phyloP scores from a whole-genome alignment of 2,329 filamentous ascomycete species.

The Nannizziopsis arthrosporioides region DNA sequence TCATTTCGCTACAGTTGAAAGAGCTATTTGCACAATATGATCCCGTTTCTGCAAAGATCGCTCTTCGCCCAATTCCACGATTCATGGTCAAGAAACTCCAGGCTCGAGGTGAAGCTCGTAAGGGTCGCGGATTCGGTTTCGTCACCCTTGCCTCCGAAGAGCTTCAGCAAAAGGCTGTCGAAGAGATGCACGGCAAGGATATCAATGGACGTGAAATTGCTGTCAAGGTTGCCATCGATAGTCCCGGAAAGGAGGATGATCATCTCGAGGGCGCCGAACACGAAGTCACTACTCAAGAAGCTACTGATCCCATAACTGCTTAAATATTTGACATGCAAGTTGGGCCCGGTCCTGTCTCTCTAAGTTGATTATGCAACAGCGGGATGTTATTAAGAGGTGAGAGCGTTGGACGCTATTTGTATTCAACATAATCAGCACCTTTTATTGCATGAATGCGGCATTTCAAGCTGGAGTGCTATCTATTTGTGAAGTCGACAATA shows the following conservation, averaged over 20 bases:
- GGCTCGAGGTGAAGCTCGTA: conserved; percentile 92
- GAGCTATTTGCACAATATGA: conserved; percentile 91
- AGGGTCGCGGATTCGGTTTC: conserved; percentile 98
- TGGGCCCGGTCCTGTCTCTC: not conserved
- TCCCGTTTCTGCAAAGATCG: conserved; percentile 93
- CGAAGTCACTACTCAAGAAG: conserved; percentile 32
- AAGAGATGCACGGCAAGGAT: conserved; percentile 99
- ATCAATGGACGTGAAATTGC: conserved; percentile 98
- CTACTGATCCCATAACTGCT: conserved; percentile 28
- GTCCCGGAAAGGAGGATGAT: conserved; percentile 94
- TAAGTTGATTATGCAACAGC: conserved; percentile 1
- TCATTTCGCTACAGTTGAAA: conserved; percentile 57
- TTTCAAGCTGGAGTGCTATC: not conserved
- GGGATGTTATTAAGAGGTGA: not conserved
- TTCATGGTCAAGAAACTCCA: conserved; percentile 99
- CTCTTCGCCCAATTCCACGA: conserved; percentile 91
- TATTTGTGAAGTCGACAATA: conserved; percentile 2
- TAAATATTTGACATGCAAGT: conserved; percentile 14
- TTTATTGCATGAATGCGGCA: conserved; percentile 7
- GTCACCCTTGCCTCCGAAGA: conserved; percentile 93
- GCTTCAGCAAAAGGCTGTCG: conserved; percentile 89
- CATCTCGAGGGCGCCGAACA: conserved; percentile 43
- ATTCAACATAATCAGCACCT: conserved; percentile 11
- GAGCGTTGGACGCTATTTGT: not conserved
- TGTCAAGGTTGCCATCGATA: conserved; percentile 99